These are phyloP conservation scores for Ilyonectria sp. DNA, from an alignment of 2,329 filamentous ascomycete species.

Conservation along the genomic window DNA sequence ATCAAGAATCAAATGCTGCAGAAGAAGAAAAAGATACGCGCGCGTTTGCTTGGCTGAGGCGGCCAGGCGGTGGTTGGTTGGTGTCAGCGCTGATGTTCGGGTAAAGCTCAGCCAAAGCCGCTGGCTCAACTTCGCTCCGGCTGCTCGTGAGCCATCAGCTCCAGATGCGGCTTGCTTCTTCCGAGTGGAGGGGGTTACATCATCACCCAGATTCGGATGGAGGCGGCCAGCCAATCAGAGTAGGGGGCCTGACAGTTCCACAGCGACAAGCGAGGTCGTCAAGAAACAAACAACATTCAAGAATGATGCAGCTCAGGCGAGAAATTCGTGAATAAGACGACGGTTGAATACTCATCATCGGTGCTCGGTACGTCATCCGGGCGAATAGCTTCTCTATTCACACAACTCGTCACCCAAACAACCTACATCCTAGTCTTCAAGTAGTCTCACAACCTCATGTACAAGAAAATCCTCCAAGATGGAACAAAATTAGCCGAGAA, in stretches of 20 bases:
- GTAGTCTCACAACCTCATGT: too few species aligned
- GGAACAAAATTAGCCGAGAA: too few species aligned
- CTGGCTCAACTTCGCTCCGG: not conserved
- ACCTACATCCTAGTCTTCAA: not conserved
- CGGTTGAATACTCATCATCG: too few species aligned
- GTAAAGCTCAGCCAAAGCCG: not conserved
- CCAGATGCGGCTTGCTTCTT: not conserved
- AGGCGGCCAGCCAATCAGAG: conserved; percentile 9
- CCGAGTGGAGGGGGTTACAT: not conserved
- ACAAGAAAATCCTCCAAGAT: too few species aligned
- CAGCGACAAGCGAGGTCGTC: not conserved
- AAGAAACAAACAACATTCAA: not conserved
- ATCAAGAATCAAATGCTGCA: not conserved
- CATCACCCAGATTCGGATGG: not conserved
- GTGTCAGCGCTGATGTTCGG: conserved; percentile 7
- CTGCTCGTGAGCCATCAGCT: conserved; percentile 1
- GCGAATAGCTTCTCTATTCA: not conserved
- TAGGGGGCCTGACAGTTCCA: not conserved
- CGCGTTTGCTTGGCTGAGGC: not conserved
- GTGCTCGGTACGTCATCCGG: too few species aligned
- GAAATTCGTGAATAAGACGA: too few species aligned
- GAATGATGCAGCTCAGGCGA: not conserved
- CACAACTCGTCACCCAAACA: not conserved
- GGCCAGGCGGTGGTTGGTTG: not conserved
- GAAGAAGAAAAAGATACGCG: not conserved